Percentiles rank a stretch among this genome's conserved stretches.
phyloP scores from a whole-genome alignment of 768 basidiomycete genomes.

The Boletus subparvulus region DNA sequence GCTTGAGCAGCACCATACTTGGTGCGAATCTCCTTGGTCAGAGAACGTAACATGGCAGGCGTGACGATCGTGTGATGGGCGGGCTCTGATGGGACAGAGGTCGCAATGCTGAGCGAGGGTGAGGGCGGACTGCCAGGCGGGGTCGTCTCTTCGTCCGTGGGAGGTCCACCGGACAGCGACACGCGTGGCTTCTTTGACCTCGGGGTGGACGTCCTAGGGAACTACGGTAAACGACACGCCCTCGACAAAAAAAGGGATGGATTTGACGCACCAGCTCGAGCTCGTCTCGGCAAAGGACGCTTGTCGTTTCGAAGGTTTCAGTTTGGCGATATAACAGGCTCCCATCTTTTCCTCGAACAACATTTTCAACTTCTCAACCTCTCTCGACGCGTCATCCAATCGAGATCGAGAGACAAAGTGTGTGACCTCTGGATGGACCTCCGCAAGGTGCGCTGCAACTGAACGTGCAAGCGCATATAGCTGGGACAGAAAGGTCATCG shows the following conservation, averaged over 20 bases:
- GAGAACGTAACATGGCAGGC: constrained; percentile 58
- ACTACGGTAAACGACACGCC: neutral
- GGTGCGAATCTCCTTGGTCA: constrained; percentile 31
- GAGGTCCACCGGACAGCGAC: constrained; percentile 36
- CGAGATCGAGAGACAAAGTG: constrained; percentile 16
- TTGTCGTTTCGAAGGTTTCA: constrained; percentile 48
- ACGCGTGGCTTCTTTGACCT: constrained; percentile 46
- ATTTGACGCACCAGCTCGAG: constrained; percentile 38
- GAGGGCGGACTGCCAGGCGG: constrained; percentile 25
- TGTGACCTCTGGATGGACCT: constrained; percentile 4
- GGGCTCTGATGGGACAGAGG: constrained; percentile 37
- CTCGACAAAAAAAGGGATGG: neutral
- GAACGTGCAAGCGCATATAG: constrained; percentile 43
- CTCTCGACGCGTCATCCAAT: constrained; percentile 31
- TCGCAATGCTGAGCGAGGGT: constrained; percentile 49
- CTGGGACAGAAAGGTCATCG: constrained; percentile 49
- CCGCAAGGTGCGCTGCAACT: constrained; percentile 24
- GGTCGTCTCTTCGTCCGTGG: constrained; percentile 33
- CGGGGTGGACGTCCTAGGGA: constrained; percentile 25
- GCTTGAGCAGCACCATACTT: constrained; percentile 26
- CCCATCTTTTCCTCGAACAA: constrained; percentile 39
- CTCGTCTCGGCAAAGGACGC: constrained; percentile 43
- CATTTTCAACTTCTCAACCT: constrained; percentile 33
- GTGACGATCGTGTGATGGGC: constrained; percentile 46
- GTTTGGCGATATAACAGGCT: constrained; percentile 39